phyloP scores from a whole-genome alignment of 371 early-diverging fungal genomes.

The Fennellomyces sp. region DNA sequence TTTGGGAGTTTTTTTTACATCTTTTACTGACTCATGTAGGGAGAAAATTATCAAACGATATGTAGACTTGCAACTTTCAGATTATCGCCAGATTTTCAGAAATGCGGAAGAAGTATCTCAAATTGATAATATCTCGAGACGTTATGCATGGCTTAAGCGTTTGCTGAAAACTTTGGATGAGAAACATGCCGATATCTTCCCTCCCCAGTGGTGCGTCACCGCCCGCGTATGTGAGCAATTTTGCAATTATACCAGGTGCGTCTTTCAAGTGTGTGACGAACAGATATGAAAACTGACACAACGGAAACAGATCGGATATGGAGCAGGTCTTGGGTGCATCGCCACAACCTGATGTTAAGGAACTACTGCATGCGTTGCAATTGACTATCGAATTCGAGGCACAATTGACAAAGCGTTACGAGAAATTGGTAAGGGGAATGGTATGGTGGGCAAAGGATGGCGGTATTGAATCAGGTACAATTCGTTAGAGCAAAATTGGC shows the following conservation, averaged over 20 bases:
- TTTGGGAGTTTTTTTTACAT: not conserved
- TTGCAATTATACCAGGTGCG: slow-evolving; percentile 74
- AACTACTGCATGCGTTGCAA: slow-evolving; percentile 74
- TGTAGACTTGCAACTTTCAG: slow-evolving; percentile 80
- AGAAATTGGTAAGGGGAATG: slow-evolving; percentile 50
- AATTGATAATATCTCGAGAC: slow-evolving; percentile 81
- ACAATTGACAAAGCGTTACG: slow-evolving; percentile 77
- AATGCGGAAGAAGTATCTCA: slow-evolving; percentile 84
- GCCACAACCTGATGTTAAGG: slow-evolving; percentile 66
- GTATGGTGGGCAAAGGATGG: too few species aligned
- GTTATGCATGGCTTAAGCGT: slow-evolving; percentile 94
- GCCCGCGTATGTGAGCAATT: slow-evolving; percentile 76
- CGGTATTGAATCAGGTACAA: too few species aligned
- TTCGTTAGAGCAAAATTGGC: not conserved
- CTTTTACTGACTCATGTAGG: slow-evolving; percentile 10
- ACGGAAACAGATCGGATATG: slow-evolving; percentile 54
- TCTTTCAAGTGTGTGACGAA: not conserved
- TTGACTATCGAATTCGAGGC: slow-evolving; percentile 89
- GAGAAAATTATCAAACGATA: slow-evolving; percentile 76
- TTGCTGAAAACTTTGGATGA: slow-evolving; percentile 85
- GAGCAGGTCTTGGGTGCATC: slow-evolving; percentile 50
- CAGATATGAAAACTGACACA: too few species aligned
- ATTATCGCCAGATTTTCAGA: slow-evolving; percentile 82
- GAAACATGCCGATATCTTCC: slow-evolving; percentile 83
- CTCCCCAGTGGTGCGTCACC: slow-evolving; percentile 78